A percentile compares a stretch with the other conserved stretches of the same genome.
These are phyloP conservation scores for Magnolia changhungtana DNA, from an alignment of 164 flowering plant genomes.

Conservation along the genomic window DNA sequence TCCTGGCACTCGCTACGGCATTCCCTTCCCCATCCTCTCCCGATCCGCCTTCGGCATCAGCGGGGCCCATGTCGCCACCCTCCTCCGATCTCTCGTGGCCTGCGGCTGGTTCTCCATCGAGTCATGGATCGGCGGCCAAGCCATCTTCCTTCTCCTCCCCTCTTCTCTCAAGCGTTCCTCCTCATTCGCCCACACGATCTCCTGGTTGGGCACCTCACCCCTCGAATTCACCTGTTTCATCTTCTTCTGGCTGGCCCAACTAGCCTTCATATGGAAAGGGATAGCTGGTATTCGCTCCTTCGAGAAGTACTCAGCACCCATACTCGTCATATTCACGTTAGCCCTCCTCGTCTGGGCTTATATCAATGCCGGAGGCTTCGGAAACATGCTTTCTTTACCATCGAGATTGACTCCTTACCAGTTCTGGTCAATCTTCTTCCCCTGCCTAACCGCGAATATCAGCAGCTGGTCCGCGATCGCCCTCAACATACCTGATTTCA, in stretches of 20 bases:
- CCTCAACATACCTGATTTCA: constrained; percentile 89
- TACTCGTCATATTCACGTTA: constrained; percentile 51
- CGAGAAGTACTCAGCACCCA: constrained; percentile 85
- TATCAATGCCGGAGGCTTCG: constrained; percentile 73
- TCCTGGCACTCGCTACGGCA: constrained; percentile 76
- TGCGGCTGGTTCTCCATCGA: constrained; percentile 98
- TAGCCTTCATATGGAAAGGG: constrained; percentile 63
- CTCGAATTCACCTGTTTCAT: constrained; percentile 80
- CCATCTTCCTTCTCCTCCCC: constrained; percentile 73
- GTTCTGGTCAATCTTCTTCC: constrained; percentile 85
- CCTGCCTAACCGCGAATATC: constrained; percentile 87
- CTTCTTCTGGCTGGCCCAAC: constrained; percentile 66
- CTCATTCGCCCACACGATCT: constrained; percentile 15
- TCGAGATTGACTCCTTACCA: constrained; percentile 50
- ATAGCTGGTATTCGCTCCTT: constrained; percentile 76
- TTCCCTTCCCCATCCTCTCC: constrained; percentile 81
- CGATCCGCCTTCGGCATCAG: constrained; percentile 75
- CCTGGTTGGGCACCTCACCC: constrained; percentile 83
- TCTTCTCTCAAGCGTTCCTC: constrained; percentile 32
- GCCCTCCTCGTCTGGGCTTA: constrained; percentile 70
- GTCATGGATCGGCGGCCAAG: constrained; percentile 93
- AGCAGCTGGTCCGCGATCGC: constrained; percentile 91
- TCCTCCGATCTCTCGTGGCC: constrained; percentile 74
- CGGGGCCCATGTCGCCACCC: constrained; percentile 82
- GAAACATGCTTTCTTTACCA: constrained; percentile 66